These are phyloP conservation scores for Ascobolus immersus DNA, from an alignment of 495 filamentous ascomycete species.

Conservation along the genomic window DNA sequence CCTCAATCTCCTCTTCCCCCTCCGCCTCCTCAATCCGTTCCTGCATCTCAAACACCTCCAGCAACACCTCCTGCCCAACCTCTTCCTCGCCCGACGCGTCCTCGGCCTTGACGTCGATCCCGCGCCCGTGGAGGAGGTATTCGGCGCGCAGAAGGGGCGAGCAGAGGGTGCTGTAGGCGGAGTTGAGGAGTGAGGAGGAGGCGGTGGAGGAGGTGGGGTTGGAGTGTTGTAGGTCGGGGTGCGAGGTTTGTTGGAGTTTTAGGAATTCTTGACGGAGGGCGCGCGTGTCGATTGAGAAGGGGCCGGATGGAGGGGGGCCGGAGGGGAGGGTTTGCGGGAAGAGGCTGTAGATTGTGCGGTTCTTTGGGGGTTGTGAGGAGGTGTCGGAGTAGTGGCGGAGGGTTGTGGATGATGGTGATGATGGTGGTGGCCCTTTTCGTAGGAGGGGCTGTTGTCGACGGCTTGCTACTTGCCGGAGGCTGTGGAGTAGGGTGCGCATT, in stretches of 20 bases:
- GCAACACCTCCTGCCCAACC: slow-evolving; percentile 46
- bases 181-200: slow-evolving; percentile 35
- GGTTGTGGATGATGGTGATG: neutral
- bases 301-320: slow-evolving; percentile 53
- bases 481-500: slow-evolving; percentile 40
- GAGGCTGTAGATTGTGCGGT: slow-evolving; percentile 36
- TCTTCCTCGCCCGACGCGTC: slow-evolving; percentile 35
- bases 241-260: slow-evolving; percentile 46
- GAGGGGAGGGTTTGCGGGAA: slow-evolving; percentile 59
- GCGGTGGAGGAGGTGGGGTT: neutral
- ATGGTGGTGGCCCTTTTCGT: slow-evolving; percentile 4
- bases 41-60: slow-evolving; percentile 66
- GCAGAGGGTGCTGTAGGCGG: slow-evolving; percentile 61
- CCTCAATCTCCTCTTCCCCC: slow-evolving; percentile 35
- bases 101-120: slow-evolving; percentile 53
- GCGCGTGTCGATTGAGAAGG: slow-evolving; percentile 38
- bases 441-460: neutral
- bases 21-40: slow-evolving; percentile 61
- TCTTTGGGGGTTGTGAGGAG: neutral
- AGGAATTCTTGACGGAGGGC: slow-evolving; percentile 65
- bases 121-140: slow-evolving; percentile 48
- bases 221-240: slow-evolving; percentile 52
- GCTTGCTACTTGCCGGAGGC: slow-evolving; percentile 21
- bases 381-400: neutral
- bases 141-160: slow-evolving; percentile 57